Base-by-base conservation (phyloP, 306 rosid genomes). In the Senna siamea region DNA sequence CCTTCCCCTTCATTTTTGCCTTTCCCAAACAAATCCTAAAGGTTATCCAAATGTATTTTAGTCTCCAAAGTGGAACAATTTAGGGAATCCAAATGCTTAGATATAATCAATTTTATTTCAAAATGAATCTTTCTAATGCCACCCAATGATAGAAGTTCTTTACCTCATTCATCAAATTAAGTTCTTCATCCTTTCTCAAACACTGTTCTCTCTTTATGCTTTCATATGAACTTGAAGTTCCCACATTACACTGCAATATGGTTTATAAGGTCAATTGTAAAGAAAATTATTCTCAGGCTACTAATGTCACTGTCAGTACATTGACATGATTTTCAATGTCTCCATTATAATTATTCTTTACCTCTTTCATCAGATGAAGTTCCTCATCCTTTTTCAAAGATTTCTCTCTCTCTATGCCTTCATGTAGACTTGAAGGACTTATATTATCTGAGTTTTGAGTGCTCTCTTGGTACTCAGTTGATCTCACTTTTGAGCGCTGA, bases 361-460 rank as follows among this genome's bases (percentile, higher is more conserved):
- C 97, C 91, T 87, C 90, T 67, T 78, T 81, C 60, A 66, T 44
- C 47, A 75, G 60, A 79, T 70, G 77, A 54, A 78, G 67, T 23
- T 79, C 78, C 34, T 70, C 74, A 70, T 78, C 87, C 71, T 5
- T 20, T 68, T 65, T 22, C 20, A 48, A 41, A 34, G 74, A 47
- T 65, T 57, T 74, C 54, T 80, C 79, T 10, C 65, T 58, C 69
- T 77, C 78, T 54, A 61, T 30, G 23, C 32, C 70, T 72, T 63
- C 79, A 74, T 35, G 58, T 61, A 69, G 67, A 58, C 35, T 73
- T 44, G 63, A 85, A 53, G 73, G 84, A 75, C 55, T 79, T 66
- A 43, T 32, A 22, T 59, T 60, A 68, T 76, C 79, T 0, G 68
- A 68, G 15, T 66, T 55, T 66, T 68, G 75, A 17, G 80, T 80